Base-by-base conservation (phyloP, 306 rosid genomes). In the Mucuna pruriens region DNA sequence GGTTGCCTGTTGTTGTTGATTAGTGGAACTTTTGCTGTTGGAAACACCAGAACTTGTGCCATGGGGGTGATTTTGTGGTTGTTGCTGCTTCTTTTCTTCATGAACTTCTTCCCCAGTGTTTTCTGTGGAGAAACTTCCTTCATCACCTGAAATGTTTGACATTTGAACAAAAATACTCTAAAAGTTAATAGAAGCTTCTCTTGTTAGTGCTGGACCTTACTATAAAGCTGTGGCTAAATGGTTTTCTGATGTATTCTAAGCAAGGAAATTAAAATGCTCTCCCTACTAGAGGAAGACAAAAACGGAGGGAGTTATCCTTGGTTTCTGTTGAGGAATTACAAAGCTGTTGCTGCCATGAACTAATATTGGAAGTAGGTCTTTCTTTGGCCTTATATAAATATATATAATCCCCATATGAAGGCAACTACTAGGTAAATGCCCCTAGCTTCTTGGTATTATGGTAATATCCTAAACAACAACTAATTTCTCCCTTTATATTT, bases 101-200 rank as follows among this genome's bases (percentile, higher is more conserved):
- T 76, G 84, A 52, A 85, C 89, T 86, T 85, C 88, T 55, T 82
- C 88, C 34, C 84, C 92, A 8, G 54, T 85, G 60, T 90, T 86
- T 16, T 86, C 94, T 57, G 95, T 86, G 48, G 94, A 89, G 87
- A 92, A 89, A 75, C 90, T 87, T 9, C 80, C 89, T 63, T 85
- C 95, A 38, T 89, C 94, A 88, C 90, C 91, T 80, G 97, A 86
- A 79, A 86, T 82, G 62, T 89, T 89, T 82, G 95, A 85, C 95
- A 89, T 90, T 71, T 84, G 36, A 58, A 77, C 26, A 29, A 33
- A 75, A 38, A 66, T 2, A 9, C 9, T 11, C 42, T 16, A 36
- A 67, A 62, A 31, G 15, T 55, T 55, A 15, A 82, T 57, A 70
- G 61, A 69, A 82, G 76, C 44, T 68, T 86, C 79, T 54, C 57